Conservation (phyloP, 805 yeast species). For the Spathaspora boniae region DNA sequence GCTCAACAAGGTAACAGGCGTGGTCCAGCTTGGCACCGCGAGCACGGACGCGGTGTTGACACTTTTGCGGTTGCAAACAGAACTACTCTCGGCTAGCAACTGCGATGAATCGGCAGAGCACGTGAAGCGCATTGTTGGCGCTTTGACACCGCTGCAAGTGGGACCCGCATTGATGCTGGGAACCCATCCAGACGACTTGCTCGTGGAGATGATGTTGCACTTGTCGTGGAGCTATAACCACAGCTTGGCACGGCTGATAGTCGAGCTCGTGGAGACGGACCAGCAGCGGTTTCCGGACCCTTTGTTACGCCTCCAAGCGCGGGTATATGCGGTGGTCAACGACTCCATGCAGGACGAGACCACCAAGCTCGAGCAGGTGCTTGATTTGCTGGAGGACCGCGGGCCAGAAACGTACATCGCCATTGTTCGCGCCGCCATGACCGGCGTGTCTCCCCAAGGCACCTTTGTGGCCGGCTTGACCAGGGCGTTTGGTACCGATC, state of each 20-base stretch:
- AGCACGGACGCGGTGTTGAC: constrained; percentile 10
- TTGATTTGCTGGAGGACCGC: no score
- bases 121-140: constrained; percentile 10
- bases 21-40: constrained; percentile 2
- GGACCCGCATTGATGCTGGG: no score
- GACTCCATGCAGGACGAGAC: not conserved
- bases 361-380: no score
- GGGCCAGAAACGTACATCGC: constrained; percentile 11
- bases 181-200: constrained; percentile 23
- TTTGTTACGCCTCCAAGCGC: constrained; percentile 18
- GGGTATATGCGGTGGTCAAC: constrained; percentile 8
- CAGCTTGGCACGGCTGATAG: constrained; percentile 10
- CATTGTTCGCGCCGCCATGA: constrained; percentile 16
- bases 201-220: constrained; percentile 17
- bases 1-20: constrained; percentile 5
- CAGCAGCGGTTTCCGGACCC: constrained; percentile 20
- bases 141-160: no score
- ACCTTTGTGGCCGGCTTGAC: constrained; percentile 14
- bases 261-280: constrained; percentile 16
- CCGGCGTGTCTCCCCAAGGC: constrained; percentile 17
- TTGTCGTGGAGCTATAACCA: constrained; percentile 9
- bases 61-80: constrained; percentile 20
- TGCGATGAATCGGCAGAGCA: constrained; percentile 10
- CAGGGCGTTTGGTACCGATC: constrained; percentile 11
- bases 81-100: constrained; percentile 17